These are phyloP conservation scores for Caloboletus firmus DNA, from an alignment of 1,284 basidiomycete species.

Conservation along the genomic window DNA sequence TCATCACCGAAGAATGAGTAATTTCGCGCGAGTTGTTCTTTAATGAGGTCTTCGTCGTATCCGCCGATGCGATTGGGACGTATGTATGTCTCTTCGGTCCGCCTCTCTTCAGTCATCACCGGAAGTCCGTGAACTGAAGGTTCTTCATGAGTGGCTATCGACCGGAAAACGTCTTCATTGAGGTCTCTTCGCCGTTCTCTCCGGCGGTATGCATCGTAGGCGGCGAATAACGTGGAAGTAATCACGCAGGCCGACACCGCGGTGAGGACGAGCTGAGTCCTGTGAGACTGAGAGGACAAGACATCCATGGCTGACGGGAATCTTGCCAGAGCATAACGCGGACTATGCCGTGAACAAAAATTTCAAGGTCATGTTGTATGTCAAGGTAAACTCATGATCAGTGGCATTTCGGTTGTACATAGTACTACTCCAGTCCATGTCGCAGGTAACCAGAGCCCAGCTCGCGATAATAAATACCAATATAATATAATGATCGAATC, in stretches of 20 bases:
- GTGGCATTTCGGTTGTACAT: neutral
- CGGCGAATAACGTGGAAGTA: constrained; percentile 56
- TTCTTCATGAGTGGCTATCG: constrained; percentile 41
- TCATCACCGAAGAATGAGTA: constrained; percentile 95
- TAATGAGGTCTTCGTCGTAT: constrained; percentile 76
- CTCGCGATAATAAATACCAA: constrained; percentile 27
- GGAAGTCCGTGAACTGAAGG: constrained; percentile 13
- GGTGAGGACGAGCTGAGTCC: constrained; percentile 57
- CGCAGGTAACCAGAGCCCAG: constrained; percentile 12
- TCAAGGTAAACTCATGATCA: neutral
- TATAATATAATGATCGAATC: constrained; percentile 26
- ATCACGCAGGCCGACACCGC: constrained; percentile 62
- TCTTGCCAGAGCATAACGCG: neutral
- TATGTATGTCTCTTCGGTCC: constrained; percentile 18
- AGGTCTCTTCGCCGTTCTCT: constrained; percentile 54
- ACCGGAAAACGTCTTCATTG: constrained; percentile 53
- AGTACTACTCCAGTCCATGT: constrained; percentile 2
- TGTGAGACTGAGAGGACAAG: constrained; percentile 40
- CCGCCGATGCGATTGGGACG: constrained; percentile 14
- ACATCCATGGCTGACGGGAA: constrained; percentile 20
- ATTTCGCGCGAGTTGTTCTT: constrained; percentile 89
- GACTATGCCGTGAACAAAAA: too few species aligned
- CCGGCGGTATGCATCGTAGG: constrained; percentile 53
- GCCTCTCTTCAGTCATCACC: constrained; percentile 2
- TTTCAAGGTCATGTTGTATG: neutral